phyloP scores from a whole-genome alignment of 1,284 basidiomycete genomes.

The Bjerkandera adusta region DNA sequence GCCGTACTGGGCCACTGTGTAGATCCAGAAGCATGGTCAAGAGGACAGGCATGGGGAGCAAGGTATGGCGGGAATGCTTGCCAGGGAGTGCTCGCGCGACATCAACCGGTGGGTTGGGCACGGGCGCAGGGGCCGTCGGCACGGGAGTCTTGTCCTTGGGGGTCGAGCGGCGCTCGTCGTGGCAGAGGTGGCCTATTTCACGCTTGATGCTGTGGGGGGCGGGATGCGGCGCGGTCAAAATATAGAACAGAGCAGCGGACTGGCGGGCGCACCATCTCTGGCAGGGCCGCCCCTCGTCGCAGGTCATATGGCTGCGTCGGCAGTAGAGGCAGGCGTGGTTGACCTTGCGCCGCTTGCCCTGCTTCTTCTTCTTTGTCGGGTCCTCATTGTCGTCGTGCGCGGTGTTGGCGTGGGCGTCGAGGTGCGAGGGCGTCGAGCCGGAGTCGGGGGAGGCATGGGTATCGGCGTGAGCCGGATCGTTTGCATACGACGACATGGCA shows the following conservation, averaged over 20 bases:
- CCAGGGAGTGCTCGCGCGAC: constrained; percentile 26
- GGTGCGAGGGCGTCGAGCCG: constrained; percentile 19
- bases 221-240: not conserved
- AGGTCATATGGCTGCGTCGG: constrained; percentile 91
- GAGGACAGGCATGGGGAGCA: constrained; percentile 11
- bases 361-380: constrained; percentile 29
- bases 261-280: constrained; percentile 74
- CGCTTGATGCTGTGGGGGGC: constrained; percentile 73
- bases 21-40: constrained; percentile 16
- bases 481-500: constrained; percentile 30
- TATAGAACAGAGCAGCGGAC: not conserved
- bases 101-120: constrained; percentile 28
- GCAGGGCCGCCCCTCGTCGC: constrained; percentile 87
- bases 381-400: constrained; percentile 23
- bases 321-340: constrained; percentile 95
- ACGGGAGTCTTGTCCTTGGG: constrained; percentile 40
- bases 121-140: constrained; percentile 27
- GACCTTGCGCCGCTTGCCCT: constrained; percentile 70
- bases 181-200: constrained; percentile 88
- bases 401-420: constrained; percentile 15
- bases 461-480: constrained; percentile 33
- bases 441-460: constrained; percentile 21
- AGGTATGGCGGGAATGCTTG: constrained; percentile 20
- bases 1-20: constrained; percentile 25
- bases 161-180: constrained; percentile 74